phyloP scores from a whole-genome alignment of 2,329 filamentous ascomycete species.

The Ceratocystis cubensis region DNA sequence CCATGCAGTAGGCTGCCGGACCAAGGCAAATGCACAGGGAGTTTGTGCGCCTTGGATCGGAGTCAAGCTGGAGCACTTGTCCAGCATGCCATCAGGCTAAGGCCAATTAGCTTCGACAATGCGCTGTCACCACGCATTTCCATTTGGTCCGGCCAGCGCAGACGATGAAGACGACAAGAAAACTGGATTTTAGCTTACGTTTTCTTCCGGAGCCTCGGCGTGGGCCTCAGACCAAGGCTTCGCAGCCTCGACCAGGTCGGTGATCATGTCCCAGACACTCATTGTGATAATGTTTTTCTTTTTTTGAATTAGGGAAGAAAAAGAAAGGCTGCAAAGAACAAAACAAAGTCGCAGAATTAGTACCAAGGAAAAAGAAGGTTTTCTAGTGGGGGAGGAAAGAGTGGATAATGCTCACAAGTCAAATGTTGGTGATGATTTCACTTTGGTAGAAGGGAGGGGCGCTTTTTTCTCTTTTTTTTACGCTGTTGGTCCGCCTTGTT shows the following conservation, averaged over 20 bases:
- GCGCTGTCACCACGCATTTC: neutral
- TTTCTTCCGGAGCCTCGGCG: slow-evolving; percentile 55
- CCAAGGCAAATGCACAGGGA: too few species aligned
- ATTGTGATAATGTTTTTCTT: slow-evolving; percentile 34
- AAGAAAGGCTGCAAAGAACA: slow-evolving; percentile 7
- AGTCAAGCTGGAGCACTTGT: neutral
- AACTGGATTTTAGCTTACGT: slow-evolving; percentile 30
- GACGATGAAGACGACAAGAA: too few species aligned
- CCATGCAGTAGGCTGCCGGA: neutral
- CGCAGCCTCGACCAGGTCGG: slow-evolving; percentile 51
- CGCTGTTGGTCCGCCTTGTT: neutral
- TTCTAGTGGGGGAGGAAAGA: neutral
- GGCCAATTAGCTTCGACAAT: neutral
- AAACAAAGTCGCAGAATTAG: neutral
- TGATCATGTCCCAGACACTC: slow-evolving; percentile 55
- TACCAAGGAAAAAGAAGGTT: neutral
- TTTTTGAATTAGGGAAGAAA: slow-evolving; percentile 12
- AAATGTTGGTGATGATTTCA: slow-evolving; percentile 15
- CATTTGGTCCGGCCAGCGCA: neutral
- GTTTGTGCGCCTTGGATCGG: too few species aligned
- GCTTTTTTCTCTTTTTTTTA: slow-evolving; percentile 15
- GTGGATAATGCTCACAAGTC: slow-evolving; percentile 8
- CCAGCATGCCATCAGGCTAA: too few species aligned
- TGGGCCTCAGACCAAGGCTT: slow-evolving; percentile 53
- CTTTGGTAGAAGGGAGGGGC: slow-evolving; percentile 10